These are phyloP conservation scores for Stentor roeselii DNA, from an alignment of 73 alveolate genomes.

Conservation along the genomic window DNA sequence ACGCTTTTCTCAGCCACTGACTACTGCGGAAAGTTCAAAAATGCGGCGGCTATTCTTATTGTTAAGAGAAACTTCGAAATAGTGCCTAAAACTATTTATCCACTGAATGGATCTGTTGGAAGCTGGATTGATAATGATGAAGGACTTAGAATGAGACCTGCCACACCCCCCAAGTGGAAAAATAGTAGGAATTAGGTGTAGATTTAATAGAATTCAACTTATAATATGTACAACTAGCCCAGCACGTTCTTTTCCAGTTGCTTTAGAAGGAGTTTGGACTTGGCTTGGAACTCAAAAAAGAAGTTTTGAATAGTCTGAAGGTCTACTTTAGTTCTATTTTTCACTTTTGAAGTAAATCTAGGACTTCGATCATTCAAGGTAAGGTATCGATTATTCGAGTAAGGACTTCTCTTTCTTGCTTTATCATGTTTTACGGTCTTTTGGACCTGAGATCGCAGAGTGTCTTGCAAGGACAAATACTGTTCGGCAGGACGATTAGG, in stretches of 20 bases:
- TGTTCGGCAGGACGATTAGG: no score
- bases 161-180: conserved; percentile 30
- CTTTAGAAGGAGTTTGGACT: background rate
- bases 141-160: conserved; percentile 7
- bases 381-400: background rate
- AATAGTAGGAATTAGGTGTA: no score
- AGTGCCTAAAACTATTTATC: conserved; percentile 49
- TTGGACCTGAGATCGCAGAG: no score
- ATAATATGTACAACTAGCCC: no score
- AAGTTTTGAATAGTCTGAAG: background rate
- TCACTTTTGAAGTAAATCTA: background rate
- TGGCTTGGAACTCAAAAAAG: background rate
- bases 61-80: conserved; percentile 53
- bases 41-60: conserved; percentile 87
- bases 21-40: conserved; percentile 90
- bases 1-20: conserved; percentile 93
- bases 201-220: no score
- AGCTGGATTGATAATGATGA: conserved; percentile 36
- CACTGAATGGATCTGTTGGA: conserved; percentile 46
- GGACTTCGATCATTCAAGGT: background rate
- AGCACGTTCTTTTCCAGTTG: background rate
- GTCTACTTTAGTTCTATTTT: background rate
- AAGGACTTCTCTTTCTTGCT: background rate
- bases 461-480: no score
- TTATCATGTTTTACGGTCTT: no score